Evolutionary conservation across 192 early-diverging fungal genomes (phyloP), one percentile per base, ranked within the genome.

Genomic region (Coemansia aciculifera): DNA sequence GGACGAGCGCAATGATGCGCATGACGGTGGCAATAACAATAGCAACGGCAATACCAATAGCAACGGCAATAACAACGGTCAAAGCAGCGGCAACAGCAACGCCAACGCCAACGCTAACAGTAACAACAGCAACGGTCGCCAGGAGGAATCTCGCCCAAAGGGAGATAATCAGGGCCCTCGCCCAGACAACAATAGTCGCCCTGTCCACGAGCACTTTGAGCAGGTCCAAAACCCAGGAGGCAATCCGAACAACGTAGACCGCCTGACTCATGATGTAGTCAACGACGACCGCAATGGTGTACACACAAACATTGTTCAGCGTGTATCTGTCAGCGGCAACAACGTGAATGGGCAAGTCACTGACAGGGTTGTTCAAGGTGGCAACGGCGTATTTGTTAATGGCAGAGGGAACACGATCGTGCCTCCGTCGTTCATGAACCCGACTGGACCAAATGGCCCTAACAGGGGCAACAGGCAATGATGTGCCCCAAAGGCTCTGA

Each of bases 181-280:
- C 3, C 62, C 60, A 39, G 10, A 31, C 52, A 71, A 54, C 38
- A 36, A 51, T 38, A 54, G 43, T 15, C 59, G 54, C 31, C 76
- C 69, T 15, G 63, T 43, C 12, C 64, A 64, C 46, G 37, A 62
- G 43, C 80, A 83, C 43, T 51, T 77, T 61, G 75, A 83, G 48
- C 72, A 72, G 11, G 42, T 71, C 6, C 75, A 78, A 59, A 75
- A 77, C 42, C 72, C 72, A 1, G 71, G 66, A 9, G 72, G 67
- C 32, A 74, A 83, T 46, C 80, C 75, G 23, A 72, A 66, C 72
- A 77, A 74, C 37, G 38, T 83, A 44, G 72, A 77, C 9, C 62
- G 39, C 19, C 7, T 72, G 12, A 70, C 61, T 3, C 75, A 77
- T 0, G 72, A 77, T 10, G 39, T 77, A 38, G 65, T 83, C 43